These are phyloP conservation scores for Candida oleophila DNA, from an alignment of 805 yeast genomes.

Conservation along the genomic window DNA sequence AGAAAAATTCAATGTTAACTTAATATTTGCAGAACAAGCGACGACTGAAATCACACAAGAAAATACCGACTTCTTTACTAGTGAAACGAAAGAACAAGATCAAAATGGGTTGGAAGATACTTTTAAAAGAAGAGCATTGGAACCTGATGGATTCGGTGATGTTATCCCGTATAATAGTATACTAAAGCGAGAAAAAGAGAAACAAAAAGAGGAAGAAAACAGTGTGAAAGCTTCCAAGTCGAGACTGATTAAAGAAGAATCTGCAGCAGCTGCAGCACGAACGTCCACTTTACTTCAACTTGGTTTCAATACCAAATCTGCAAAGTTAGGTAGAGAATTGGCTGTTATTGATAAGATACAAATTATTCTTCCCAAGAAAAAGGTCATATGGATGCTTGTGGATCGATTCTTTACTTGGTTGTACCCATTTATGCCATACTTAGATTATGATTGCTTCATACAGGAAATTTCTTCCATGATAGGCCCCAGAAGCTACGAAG, in stretches of 20 bases:
- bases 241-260: conserved; percentile 5
- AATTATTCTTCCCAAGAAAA: conserved; percentile 36
- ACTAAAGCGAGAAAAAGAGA: conserved; percentile 11
- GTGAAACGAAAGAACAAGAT: conserved; percentile 9
- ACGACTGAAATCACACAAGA: conserved; percentile 21
- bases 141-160: conserved; percentile 35
- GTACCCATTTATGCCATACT: conserved; percentile 49
- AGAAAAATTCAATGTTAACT: conserved; percentile 19
- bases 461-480: conserved; percentile 29
- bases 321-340: conserved; percentile 26
- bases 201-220: conserved; percentile 6
- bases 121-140: conserved; percentile 30
- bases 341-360: conserved; percentile 33
- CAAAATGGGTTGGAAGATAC: conserved; percentile 17
- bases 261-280: background rate
- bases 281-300: conserved; percentile 15
- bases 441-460: conserved; percentile 39
- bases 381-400: conserved; percentile 40
- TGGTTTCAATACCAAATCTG: conserved; percentile 35
- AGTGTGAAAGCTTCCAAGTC: conserved; percentile 12
- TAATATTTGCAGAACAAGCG: conserved; percentile 20
- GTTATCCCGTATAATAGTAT: conserved; percentile 29
- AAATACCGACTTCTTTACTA: conserved; percentile 17
- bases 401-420: conserved; percentile 41
- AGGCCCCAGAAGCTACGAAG: conserved; percentile 28